These are phyloP conservation scores for Nicotiana paniculata DNA, from an alignment of 257 asterid genomes.

Conservation along the genomic window DNA sequence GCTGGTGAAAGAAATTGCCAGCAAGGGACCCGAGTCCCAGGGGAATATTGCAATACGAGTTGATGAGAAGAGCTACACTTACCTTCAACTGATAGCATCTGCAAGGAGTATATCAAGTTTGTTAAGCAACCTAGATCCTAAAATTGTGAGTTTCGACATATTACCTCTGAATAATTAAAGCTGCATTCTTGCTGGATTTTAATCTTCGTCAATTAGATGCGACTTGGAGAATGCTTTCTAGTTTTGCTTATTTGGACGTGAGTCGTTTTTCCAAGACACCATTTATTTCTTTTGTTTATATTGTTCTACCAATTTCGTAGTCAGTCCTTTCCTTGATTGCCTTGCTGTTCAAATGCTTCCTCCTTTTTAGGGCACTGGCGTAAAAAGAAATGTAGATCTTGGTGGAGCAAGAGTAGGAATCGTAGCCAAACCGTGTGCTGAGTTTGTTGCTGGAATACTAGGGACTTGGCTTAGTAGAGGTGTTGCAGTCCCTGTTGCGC, in stretches of 20 bases:
- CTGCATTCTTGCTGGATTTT: background rate
- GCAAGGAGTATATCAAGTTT: slow-evolving; percentile 49
- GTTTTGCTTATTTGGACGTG: background rate
- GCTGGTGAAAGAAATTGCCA: slow-evolving; percentile 48
- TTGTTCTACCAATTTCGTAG: background rate
- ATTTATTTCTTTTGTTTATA: background rate
- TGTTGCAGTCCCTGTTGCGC: slow-evolving; percentile 90
- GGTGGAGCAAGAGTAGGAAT: slow-evolving; percentile 70
- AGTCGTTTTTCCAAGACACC: background rate
- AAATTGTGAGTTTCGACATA: slow-evolving; percentile 37
- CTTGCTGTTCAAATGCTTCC: background rate
- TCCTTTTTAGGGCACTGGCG: slow-evolving; percentile 38
- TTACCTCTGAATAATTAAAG: background rate
- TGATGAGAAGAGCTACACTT: slow-evolving; percentile 56
- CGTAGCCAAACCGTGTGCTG: slow-evolving; percentile 81
- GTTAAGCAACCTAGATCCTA: slow-evolving; percentile 32
- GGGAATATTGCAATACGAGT: slow-evolving; percentile 53
- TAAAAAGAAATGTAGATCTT: slow-evolving; percentile 29
- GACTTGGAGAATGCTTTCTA: background rate
- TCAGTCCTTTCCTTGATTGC: background rate
- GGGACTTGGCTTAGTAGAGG: slow-evolving; percentile 91
- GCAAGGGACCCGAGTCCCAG: slow-evolving; percentile 32
- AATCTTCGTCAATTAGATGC: background rate
- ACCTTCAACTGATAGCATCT: slow-evolving; percentile 55
- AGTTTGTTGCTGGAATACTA: slow-evolving; percentile 82